Conservation (phyloP, 1,284 basidiomycete species). For the Coniferiporia sulphurascens region DNA sequence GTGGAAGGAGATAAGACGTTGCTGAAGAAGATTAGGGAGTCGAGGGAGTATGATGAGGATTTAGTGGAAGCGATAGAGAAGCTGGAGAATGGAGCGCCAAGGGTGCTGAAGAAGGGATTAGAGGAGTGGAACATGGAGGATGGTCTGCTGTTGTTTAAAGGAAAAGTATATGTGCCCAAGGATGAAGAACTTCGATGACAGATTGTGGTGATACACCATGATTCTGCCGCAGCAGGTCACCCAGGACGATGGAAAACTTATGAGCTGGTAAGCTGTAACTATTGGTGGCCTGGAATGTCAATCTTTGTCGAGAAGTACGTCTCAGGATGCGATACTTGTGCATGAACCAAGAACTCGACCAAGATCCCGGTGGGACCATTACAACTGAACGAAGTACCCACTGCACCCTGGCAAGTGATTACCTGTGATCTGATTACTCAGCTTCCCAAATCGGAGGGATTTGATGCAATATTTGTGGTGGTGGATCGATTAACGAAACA, state of each 20-base stretch:
- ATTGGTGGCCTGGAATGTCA: slow-evolving; percentile 24
- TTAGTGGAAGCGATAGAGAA: too few relatives aligned
- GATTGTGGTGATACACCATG: slow-evolving; percentile 15
- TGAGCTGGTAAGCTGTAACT: slow-evolving; percentile 20
- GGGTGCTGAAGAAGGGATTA: too few relatives aligned
- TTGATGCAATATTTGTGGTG: not conserved
- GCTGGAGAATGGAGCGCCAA: too few relatives aligned
- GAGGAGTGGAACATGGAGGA: slow-evolving; percentile 16
- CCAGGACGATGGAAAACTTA: slow-evolving; percentile 30
- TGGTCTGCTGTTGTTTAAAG: slow-evolving; percentile 11
- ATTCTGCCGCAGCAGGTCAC: slow-evolving; percentile 26
- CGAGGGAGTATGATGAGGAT: too few relatives aligned
- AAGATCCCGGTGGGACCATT: slow-evolving; percentile 1
- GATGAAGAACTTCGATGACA: slow-evolving; percentile 3
- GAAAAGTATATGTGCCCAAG: slow-evolving; percentile 6
- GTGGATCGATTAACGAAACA: not conserved
- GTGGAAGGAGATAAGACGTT: too few relatives aligned
- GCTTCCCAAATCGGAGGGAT: not conserved
- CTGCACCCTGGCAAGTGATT: not conserved
- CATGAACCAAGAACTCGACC: slow-evolving; percentile 20
- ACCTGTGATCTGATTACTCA: not conserved
- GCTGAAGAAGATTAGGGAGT: too few relatives aligned
- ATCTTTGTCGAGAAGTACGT: slow-evolving; percentile 20
- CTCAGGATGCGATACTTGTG: slow-evolving; percentile 15
- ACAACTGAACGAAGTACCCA: not conserved